Evolutionary conservation across 768 basidiomycete species (phyloP).

Genomic region (Suillus weaverae): DNA sequence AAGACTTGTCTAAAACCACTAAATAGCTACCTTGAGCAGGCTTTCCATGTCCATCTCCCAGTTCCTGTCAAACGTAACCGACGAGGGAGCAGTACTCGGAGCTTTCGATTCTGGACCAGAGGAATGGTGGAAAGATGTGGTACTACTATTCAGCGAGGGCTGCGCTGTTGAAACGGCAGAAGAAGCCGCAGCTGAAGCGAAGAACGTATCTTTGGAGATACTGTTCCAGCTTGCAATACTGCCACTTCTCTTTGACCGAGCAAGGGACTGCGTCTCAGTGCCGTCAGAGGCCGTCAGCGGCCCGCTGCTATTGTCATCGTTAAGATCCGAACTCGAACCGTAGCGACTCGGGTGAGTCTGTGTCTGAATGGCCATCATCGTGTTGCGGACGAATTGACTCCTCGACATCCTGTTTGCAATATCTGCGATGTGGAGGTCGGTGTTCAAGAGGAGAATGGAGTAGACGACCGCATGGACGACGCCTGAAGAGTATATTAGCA

Average conservation of each 20-base stretch:
- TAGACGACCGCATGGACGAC: conserved; percentile 95
- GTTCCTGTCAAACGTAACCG: conserved; percentile 54
- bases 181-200: conserved; percentile 39
- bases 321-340: conserved; percentile 61
- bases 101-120: conserved; percentile 40
- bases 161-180: conserved; percentile 34
- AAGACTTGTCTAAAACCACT: conserved; percentile 1
- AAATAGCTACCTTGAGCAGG: conserved; percentile 67
- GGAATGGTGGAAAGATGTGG: conserved; percentile 61
- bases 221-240: conserved; percentile 87
- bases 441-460: conserved; percentile 91
- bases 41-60: conserved; percentile 90
- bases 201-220: conserved; percentile 59
- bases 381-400: conserved; percentile 89
- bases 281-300: conserved; percentile 58
- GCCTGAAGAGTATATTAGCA: conserved; percentile 43
- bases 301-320: conserved; percentile 66
- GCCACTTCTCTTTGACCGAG: conserved; percentile 73
- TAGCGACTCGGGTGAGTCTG: conserved; percentile 61
- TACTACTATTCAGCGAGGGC: conserved; percentile 56
- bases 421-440: conserved; percentile 96
- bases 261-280: conserved; percentile 44
- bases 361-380: conserved; percentile 80
- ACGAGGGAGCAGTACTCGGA: conserved; percentile 33
- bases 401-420: conserved; percentile 87